phyloP scores from a whole-genome alignment of 202 grass and related monocot genomes.

The Panicum hallii region DNA sequence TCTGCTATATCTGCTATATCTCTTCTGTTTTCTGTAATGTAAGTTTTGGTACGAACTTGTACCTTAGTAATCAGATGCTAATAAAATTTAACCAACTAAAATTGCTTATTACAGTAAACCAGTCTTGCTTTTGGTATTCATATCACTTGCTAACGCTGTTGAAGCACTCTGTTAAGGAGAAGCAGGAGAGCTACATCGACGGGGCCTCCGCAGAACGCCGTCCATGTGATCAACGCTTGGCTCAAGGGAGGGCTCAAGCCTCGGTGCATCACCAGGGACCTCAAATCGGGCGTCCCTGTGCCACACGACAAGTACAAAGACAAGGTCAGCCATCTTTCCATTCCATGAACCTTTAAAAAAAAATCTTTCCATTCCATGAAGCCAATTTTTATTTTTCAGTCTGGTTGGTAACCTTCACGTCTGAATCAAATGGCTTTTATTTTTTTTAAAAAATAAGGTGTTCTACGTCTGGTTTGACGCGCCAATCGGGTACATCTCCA shows the following conservation, averaged over 20 bases:
- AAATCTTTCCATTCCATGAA: neutral
- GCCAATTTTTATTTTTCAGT: neutral
- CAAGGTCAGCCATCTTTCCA: conserved; percentile 56
- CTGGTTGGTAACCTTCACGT: neutral
- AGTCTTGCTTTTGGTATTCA: too few relatives aligned
- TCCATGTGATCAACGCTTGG: conserved; percentile 70
- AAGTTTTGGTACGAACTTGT: too few relatives aligned
- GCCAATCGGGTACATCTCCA: conserved; percentile 72
- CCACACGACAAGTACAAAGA: conserved; percentile 87
- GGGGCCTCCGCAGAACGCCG: conserved; percentile 56
- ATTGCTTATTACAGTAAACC: too few relatives aligned
- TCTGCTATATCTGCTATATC: too few relatives aligned
- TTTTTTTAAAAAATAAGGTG: conserved; percentile 39
- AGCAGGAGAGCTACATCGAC: conserved; percentile 57
- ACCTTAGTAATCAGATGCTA: too few relatives aligned
- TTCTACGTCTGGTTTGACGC: conserved; percentile 78
- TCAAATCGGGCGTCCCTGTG: conserved; percentile 86
- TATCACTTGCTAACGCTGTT: too few relatives aligned
- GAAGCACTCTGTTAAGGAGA: too few relatives aligned
- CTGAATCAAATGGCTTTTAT: neutral
- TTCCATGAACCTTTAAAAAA: too few relatives aligned
- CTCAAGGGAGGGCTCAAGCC: conserved; percentile 74
- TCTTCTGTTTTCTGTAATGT: too few relatives aligned
- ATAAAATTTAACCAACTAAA: too few relatives aligned
- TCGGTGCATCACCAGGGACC: conserved; percentile 84